Base-by-base conservation (phyloP, 2,329 filamentous ascomycete species). In the Pyrenophora seminiperda region DNA sequence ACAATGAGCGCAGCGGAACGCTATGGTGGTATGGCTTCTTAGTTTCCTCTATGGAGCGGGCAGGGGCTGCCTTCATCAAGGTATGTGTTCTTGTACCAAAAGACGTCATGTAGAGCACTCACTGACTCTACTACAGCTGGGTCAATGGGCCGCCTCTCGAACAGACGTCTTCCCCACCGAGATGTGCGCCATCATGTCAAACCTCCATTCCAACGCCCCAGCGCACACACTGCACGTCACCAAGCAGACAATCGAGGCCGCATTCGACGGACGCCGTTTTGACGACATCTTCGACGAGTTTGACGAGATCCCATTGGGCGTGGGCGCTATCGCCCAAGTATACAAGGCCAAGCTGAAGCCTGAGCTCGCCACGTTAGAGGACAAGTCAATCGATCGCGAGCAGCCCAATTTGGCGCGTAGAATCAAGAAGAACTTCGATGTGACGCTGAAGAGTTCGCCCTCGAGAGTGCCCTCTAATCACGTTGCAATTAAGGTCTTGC, bases 201-300 rank as follows among this genome's bases (percentile, higher is more conserved):
- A 91, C 54, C 81, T 99, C 37, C 94, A 99, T 75, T 97, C 94
- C 1, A 86, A 97, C 70, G 93, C 94, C 0, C 92, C 93, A 0
- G 92, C 94, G 2, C 94, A 99, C 73, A 91, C 92, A 1, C 78
- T 99, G 43, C 80, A 83, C 40, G 81, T 84, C 18, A 97, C 94
- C 0, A 91, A 90, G 70, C 79, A 79, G 58, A 97, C 86, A 2
- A 87, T 99, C 19, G 82, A 85, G 60, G 83, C 84, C 29, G 92
- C 94, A 0, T 99, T 99, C 67, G 84, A 86, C 50, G 90, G 89
- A 1, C 82, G 89, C 47, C 65, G 75, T 0, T 97, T 99, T 58
- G 86, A 93, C 10, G 90, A 96, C 4, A 97, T 99, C 52, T 99
- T 99, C 63, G 90, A 96, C 22, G 94, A 97, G 70, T 99, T 99